Evolutionary conservation across 306 rosid species (phyloP), one percentile per base, ranked within the genome.

Genomic region (Rosa lucieae): DNA sequence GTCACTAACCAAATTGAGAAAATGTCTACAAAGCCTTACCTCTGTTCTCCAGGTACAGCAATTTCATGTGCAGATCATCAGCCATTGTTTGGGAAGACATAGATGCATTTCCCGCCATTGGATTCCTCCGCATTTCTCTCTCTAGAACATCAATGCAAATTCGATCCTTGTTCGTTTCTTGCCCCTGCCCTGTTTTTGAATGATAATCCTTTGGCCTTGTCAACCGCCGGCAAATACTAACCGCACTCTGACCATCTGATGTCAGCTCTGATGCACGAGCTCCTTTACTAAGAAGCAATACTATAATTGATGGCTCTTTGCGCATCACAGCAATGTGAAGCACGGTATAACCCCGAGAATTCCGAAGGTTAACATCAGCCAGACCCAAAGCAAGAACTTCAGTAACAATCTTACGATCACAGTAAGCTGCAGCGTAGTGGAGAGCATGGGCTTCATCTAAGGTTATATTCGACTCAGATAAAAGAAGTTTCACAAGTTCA

Each of bases 291-390:
- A 87, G 73, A 65, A 87, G 90, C n/a, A 87, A 68, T 23, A 87
- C 82, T 63, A 87, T 70, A 58, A 84, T 76, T 3, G 88, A 84
- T 26, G 88, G 90, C 65, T 84, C 85, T 83, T 80, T 87, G 49
- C 88, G 84, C 88, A 84, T 84, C 47, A 87, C 90, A 77, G 90
- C 90, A 59, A 84, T 67, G 67, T 87, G 90, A 74, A 87, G 88
- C 37, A 84, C 88, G 0, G 90, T 84, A 65, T 87, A 82, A 26
- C 88, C 88, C 15, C 84, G 84, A 8, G 86, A 67, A 66, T 87
- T 82, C 55, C 59, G 29, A 68, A 84, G 90, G 83, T 87, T 84
- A 52, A 87, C 86, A 84, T 87, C 84, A 77, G 88, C 88, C 6
- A 79, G 55, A 32, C 71, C 80, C 61, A 84, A 68, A 73, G 48